Evolutionary conservation across 2,329 filamentous ascomycete genomes (phyloP).

Genomic region (Colletotrichum coccodes): DNA sequence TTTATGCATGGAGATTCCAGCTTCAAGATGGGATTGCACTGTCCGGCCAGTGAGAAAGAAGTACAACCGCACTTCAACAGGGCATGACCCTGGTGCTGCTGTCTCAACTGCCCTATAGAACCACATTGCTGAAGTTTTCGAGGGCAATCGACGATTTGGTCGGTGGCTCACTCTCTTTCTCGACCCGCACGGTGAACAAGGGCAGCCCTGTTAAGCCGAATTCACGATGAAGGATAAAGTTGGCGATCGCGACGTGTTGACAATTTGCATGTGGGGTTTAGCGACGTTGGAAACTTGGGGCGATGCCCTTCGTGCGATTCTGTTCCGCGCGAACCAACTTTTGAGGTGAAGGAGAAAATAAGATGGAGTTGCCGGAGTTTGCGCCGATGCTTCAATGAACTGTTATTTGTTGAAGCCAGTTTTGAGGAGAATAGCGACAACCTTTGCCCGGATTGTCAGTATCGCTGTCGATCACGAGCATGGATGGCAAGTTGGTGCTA

Average conservation of each 20-base stretch:
- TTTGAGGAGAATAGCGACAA: neutral
- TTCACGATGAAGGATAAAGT: constrained; percentile 20
- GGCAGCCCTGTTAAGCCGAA: constrained; percentile 6
- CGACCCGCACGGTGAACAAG: constrained; percentile 14
- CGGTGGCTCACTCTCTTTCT: neutral
- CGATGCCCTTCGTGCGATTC: constrained; percentile 21
- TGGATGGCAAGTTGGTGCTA: constrained; percentile 8
- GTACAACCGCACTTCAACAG: constrained; percentile 22
- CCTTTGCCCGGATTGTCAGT: neutral
- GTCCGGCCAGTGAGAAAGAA: constrained; percentile 25
- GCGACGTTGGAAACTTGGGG: constrained; percentile 22
- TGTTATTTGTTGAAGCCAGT: constrained; percentile 4
- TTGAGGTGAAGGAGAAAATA: neutral
- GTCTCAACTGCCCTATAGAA: constrained; percentile 30
- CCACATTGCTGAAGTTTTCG: constrained; percentile 7
- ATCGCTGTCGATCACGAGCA: constrained; percentile 17
- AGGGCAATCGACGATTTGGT: constrained; percentile 25
- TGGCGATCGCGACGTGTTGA: constrained; percentile 25
- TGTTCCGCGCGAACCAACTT: constrained; percentile 10
- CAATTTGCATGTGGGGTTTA: constrained; percentile 14
- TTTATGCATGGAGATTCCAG: constrained; percentile 26
- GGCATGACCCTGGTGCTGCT: constrained; percentile 19
- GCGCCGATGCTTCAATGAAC: constrained; percentile 8
- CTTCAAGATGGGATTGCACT: constrained; percentile 27
- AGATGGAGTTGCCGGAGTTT: constrained; percentile 12